These are phyloP conservation scores for Coniochaeta sp. DNA, from an alignment of 2,329 filamentous ascomycete genomes.

Conservation along the genomic window DNA sequence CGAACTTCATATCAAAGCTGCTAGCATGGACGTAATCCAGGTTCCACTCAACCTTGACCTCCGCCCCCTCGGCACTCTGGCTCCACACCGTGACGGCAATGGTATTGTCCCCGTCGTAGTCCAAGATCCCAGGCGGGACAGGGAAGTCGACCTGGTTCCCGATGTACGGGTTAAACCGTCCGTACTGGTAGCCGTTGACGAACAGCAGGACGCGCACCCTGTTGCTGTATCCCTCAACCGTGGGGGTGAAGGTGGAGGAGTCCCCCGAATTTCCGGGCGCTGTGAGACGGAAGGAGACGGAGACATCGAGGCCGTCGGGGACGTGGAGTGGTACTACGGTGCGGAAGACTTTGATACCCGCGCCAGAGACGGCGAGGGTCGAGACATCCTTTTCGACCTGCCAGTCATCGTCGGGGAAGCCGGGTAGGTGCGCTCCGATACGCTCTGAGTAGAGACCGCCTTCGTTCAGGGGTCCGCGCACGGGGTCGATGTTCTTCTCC, in stretches of 20 bases:
- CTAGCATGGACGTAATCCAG: constrained; percentile 47
- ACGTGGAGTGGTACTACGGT: constrained; percentile 43
- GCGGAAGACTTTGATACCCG: constrained; percentile 50
- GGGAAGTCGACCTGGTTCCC: constrained; percentile 55
- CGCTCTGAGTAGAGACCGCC: constrained; percentile 52
- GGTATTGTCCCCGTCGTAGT: constrained; percentile 52
- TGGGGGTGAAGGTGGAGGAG: neutral
- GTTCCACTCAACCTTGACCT: constrained; percentile 41
- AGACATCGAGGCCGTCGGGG: constrained; percentile 44
- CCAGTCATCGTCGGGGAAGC: constrained; percentile 43
- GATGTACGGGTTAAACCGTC: constrained; percentile 51
- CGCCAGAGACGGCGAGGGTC: constrained; percentile 33
- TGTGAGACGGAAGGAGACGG: constrained; percentile 46
- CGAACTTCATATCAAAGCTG: constrained; percentile 43
- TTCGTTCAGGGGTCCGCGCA: constrained; percentile 49
- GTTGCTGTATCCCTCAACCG: constrained; percentile 22
- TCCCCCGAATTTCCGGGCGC: constrained; percentile 25
- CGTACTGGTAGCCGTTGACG: constrained; percentile 61
- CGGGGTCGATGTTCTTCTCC: constrained; percentile 42
- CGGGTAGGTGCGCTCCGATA: constrained; percentile 51
- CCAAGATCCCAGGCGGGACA: constrained; percentile 50
- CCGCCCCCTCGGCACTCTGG: constrained; percentile 43
- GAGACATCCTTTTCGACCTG: constrained; percentile 17
- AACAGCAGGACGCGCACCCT: constrained; percentile 46
- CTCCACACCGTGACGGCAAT: constrained; percentile 54